Percentiles rank a stretch among this genome's conserved stretches.
phyloP scores from a whole-genome alignment of 2,329 filamentous ascomycete species.

The Aspergillus tubingensis region DNA sequence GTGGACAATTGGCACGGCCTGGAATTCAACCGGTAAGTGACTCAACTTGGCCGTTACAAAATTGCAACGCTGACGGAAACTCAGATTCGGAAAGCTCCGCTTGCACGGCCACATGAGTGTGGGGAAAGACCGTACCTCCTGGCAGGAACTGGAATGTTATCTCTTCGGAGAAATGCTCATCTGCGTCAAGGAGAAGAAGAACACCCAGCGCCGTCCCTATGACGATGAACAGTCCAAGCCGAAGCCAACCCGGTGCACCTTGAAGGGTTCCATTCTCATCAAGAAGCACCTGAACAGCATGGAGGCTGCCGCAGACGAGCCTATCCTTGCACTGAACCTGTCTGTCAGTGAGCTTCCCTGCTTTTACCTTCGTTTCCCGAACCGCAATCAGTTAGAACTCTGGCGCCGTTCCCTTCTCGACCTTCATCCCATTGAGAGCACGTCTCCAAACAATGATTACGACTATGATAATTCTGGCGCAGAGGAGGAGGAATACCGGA shows the following conservation, averaged over 20 bases:
- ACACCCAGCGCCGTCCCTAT: conserved; percentile 59
- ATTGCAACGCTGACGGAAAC: conserved; percentile 5
- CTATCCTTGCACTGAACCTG: conserved; percentile 82
- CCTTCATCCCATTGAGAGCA: conserved; percentile 69
- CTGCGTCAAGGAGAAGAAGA: conserved; percentile 96
- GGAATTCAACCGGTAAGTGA: conserved; percentile 73
- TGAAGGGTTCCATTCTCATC: conserved; percentile 97
- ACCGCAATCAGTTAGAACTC: conserved; percentile 74
- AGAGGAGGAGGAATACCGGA: conserved; percentile 83
- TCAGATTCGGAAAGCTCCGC: conserved; percentile 84
- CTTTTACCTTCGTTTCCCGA: conserved; percentile 89
- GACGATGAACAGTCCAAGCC: conserved; percentile 57
- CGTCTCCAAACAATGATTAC: conserved; percentile 69
- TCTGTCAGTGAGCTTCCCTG: conserved; percentile 90
- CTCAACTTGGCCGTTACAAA: background rate
- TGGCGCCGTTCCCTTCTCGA: conserved; percentile 89
- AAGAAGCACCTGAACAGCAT: conserved; percentile 97
- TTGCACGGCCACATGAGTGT: conserved; percentile 88
- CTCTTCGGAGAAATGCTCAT: conserved; percentile 99
- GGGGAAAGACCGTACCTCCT: conserved; percentile 92
- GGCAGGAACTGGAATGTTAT: conserved; percentile 97
- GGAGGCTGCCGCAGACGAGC: conserved; percentile 69
- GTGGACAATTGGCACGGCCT: conserved; percentile 99
- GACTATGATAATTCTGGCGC: conserved; percentile 78
- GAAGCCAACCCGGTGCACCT: conserved; percentile 74